Evolutionary conservation across 495 filamentous ascomycete genomes (phyloP), one percentile per base, ranked within the genome.

Genomic region (Bombardia bombarda): DNA sequence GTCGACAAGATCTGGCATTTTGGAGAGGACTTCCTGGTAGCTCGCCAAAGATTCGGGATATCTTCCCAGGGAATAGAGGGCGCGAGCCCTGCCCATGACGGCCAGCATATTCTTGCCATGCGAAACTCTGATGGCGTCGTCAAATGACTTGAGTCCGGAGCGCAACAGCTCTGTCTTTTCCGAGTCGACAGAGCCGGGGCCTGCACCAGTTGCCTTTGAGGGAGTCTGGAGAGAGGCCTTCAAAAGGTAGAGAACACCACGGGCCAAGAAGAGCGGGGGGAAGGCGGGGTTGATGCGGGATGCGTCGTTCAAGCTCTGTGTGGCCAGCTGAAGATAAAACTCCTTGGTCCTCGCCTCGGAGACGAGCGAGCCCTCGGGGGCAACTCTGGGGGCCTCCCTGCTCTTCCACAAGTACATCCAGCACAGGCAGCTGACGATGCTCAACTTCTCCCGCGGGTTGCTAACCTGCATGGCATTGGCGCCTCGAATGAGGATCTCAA

Each of bases 321-420:
- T 97, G 6, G 89, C 89, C n/a, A 82, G 74, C 54, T 93, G 84
- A 7, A 98, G 79, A 58, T 90, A 98, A 61, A 81, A 78, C 38
- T 98, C 93, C 58, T 97, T 98, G 2, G 84, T 93, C 59, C 81
- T 85, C 20, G 78, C 78, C 51, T 95, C 90, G 9, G 82, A 77
- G 21, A 62, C 62, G 10, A 69, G 46, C 3, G 67, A 57, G 13
- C 75, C 78, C 30, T 86, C 81, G 3, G 81, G 76, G 7, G 75
- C 66, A 12, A 85, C 73, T 45, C 88, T 76, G n/a, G 90, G 87
- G 8, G 93, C 89, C 47, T 90, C 82, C 43, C 93, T 79, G 58
- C 88, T 90, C 69, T 95, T 93, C 65, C 84, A 77, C 55, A 98
- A 72, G 56, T 90, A 86, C 62, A 98, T 66, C 93, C 92, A 97